A percentile compares a stretch with the other conserved stretches of the same genome.
phyloP scores from a whole-genome alignment of 768 basidiomycete species.

The Epithele typhae region DNA sequence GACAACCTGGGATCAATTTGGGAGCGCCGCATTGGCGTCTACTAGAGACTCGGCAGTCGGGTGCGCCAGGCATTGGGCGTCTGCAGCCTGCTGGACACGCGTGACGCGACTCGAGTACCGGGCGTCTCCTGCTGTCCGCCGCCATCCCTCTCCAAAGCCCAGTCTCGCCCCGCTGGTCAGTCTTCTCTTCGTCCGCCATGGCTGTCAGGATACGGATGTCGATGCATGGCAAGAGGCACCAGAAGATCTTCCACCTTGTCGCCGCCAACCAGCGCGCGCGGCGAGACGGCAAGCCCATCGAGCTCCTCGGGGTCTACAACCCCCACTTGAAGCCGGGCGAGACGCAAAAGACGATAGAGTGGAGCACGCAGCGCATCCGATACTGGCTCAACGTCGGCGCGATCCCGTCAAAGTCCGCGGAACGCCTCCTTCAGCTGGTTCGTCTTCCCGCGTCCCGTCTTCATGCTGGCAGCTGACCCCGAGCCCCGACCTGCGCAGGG shows the following conservation, averaged over 20 bases:
- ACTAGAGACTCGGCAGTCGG: too few relatives aligned
- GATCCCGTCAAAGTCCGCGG: conserved; percentile 71
- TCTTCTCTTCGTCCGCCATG: conserved; percentile 41
- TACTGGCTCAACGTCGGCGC: conserved; percentile 91
- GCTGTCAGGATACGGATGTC: conserved; percentile 82
- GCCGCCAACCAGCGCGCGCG: conserved; percentile 68
- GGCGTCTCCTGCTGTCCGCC: too few relatives aligned
- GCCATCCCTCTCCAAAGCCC: too few relatives aligned
- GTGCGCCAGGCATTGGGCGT: not conserved
- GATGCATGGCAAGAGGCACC: conserved; percentile 72
- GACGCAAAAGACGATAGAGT: conserved; percentile 71
- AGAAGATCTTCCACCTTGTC: conserved; percentile 80
- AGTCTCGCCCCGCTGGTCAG: too few relatives aligned
- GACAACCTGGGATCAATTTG: too few relatives aligned
- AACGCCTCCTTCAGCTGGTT: conserved; percentile 78
- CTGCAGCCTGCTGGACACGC: too few relatives aligned
- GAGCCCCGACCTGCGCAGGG: too few relatives aligned
- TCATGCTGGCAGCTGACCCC: too few relatives aligned
- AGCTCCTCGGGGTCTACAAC: conserved; percentile 81
- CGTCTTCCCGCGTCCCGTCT: not conserved
- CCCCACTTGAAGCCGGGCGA: conserved; percentile 52
- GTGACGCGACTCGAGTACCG: too few relatives aligned
- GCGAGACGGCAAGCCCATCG: conserved; percentile 83
- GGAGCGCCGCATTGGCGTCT: too few relatives aligned
- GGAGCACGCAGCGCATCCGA: conserved; percentile 87